Base-by-base conservation (phyloP, 2,329 filamentous ascomycete genomes). In the Sclerotinia borealis region DNA sequence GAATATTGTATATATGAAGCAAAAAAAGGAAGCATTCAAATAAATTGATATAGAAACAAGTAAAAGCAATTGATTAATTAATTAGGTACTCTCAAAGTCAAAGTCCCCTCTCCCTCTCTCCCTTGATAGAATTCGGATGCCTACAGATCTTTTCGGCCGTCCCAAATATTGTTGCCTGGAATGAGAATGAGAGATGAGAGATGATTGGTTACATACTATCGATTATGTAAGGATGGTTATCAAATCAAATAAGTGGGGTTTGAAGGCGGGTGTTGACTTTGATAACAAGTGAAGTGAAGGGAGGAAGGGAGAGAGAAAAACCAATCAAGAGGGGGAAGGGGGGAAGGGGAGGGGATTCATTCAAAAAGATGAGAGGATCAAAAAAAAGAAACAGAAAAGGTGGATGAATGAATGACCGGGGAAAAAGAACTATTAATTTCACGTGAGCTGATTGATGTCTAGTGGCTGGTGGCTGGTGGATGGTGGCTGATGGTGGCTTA, bases 141-240 rank as follows among this genome's bases (percentile, higher is more conserved):
- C 63, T 64, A 63, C 59, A 61, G 37, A 31, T 58, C 31, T 62
- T 61, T 51, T 25, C 45, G 39, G 39, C 29, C 52, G 54, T 63
- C 59, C 63, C 59, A 62, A 66, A 70, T 64, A 63, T 68, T 64
- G 68, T 66, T 70, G 68, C 68, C 68, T 70, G 68, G 56, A 59
- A 49, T 49, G 22, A 5, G 17, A 6, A 31, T 3, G 9, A 2
- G 19, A 1, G 17, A 31, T 3, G 9, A 2, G 19, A 1, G 17
- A 8, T 41, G 52, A 59, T 63, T 63, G 61, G 52, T 10, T 8
- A 4, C 22, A 6, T 8, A 4, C 22, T 3, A 2, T 0, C 11
- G 37, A 17, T 56, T 56, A 56, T 45, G 54, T 56, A 45, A 56
- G n/a, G 3, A 22, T 0, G 7, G 17, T 37, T 17, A 25, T 25